Percentiles rank a stretch among this genome's conserved stretches.
Conservation (phyloP, 306 rosid species). For the Vigna trinervia region DNA sequence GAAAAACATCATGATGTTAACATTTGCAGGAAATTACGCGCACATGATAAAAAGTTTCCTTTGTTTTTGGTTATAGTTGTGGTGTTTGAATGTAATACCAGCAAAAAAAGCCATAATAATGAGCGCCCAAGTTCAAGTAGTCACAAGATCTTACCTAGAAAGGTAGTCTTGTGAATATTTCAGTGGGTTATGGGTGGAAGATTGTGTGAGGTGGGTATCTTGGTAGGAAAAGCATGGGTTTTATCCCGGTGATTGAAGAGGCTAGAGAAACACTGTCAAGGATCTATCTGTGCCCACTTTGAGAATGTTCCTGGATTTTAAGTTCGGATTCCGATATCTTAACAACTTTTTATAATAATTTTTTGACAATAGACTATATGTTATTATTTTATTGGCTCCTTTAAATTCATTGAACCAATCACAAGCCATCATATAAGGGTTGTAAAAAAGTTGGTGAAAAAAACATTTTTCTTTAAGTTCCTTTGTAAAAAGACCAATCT, state of each 20-base stretch:
- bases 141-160: slow-evolving; percentile 27
- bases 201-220: slow-evolving; percentile 25
- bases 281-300: slow-evolving; percentile 4
- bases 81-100: slow-evolving; percentile 3
- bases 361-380: no score
- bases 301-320: slow-evolving; percentile 17
- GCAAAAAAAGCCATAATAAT: slow-evolving; percentile 19
- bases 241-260: slow-evolving; percentile 32
- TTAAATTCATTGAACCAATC: no score
- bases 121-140: slow-evolving; percentile 25
- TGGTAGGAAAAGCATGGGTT: slow-evolving; percentile 13
- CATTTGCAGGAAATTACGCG: slow-evolving; percentile 30
- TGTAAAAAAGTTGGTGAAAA: no score
- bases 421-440: no score
- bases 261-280: slow-evolving; percentile 24
- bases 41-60: slow-evolving; percentile 6
- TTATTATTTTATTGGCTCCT: no score
- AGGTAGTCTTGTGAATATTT: slow-evolving; percentile 29
- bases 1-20: slow-evolving; percentile 27
- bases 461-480: background rate
- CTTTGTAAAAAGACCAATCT: background rate
- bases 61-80: slow-evolving; percentile 12
- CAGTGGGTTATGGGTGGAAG: background rate
- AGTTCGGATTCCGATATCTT: background rate
- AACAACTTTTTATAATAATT: no score